Evolutionary conservation across 1,139 yeast genomes (phyloP).

Genomic region (Trichomonascaceae sp.): DNA sequence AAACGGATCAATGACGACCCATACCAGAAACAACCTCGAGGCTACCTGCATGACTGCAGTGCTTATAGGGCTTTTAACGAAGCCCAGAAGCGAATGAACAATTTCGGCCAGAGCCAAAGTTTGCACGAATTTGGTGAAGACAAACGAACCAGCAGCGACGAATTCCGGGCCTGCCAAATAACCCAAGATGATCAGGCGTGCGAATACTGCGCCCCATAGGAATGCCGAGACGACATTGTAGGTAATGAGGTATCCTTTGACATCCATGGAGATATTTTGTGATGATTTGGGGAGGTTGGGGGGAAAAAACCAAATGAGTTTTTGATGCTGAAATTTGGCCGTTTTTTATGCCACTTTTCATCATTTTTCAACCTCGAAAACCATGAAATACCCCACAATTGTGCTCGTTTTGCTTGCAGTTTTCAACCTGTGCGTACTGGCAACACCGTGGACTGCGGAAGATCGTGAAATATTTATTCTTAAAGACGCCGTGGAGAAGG

Average conservation of each 20-base stretch:
- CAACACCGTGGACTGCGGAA: slow-evolving; percentile 42
- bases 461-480: slow-evolving; percentile 80
- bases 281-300: not conserved
- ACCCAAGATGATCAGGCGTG: slow-evolving; percentile 32
- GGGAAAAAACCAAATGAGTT: not conserved
- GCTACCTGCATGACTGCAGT: slow-evolving; percentile 85
- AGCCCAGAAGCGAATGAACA: slow-evolving; percentile 62
- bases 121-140: slow-evolving; percentile 64
- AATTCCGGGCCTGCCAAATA: slow-evolving; percentile 42
- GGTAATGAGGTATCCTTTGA: slow-evolving; percentile 30
- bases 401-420: not conserved
- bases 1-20: slow-evolving; percentile 71
- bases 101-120: slow-evolving; percentile 80
- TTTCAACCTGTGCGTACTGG: slow-evolving; percentile 4
- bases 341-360: not conserved
- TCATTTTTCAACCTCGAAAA: no score
- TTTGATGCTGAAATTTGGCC: not conserved
- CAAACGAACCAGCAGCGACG: slow-evolving; percentile 52
- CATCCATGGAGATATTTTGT: slow-evolving; percentile 6
- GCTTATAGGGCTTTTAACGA: slow-evolving; percentile 76
- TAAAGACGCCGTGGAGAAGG: slow-evolving; percentile 57
- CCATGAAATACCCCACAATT: slow-evolving; percentile 1
- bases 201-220: slow-evolving; percentile 59
- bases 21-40: slow-evolving; percentile 74
- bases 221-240: slow-evolving; percentile 66